These are phyloP conservation scores for Thuidium tamariscinum DNA, from an alignment of 225 moss, liverwort and hornwort species.

Conservation along the genomic window DNA sequence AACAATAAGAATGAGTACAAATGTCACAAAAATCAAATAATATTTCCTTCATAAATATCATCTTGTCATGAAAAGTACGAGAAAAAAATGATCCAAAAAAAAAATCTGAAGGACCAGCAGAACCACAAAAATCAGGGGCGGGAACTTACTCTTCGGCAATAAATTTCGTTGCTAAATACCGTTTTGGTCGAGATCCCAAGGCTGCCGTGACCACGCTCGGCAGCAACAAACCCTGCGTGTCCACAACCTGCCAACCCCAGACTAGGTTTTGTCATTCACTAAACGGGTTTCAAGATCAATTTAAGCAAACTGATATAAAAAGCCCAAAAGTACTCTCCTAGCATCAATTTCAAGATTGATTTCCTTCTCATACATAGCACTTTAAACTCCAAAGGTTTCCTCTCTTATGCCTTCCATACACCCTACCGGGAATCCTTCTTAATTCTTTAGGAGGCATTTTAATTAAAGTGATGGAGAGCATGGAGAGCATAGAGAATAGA, in stretches of 20 bases:
- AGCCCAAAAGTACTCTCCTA: no score
- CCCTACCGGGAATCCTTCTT: not conserved
- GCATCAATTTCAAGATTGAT: not conserved
- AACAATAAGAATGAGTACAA: not conserved
- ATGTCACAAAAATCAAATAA: not conserved
- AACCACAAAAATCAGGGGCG: not conserved
- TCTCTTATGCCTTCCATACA: not conserved
- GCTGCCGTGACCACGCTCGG: constrained; percentile 77
- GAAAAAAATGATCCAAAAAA: not conserved
- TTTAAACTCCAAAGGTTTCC: not conserved
- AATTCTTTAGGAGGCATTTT: not conserved
- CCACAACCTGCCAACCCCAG: constrained; percentile 31
- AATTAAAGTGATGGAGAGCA: not conserved
- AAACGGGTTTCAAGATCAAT: not conserved
- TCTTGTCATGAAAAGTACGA: not conserved
- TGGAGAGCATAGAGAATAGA: no score
- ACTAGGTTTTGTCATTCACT: not conserved
- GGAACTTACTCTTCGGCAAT: constrained; percentile 48
- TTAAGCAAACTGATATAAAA: not conserved
- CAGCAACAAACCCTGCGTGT: constrained; percentile 65
- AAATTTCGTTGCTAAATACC: constrained; percentile 63
- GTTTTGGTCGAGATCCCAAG: constrained; percentile 73
- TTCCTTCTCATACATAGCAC: not conserved
- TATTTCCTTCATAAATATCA: not conserved
- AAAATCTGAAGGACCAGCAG: not conserved